Evolutionary conservation across 179 eudicot genomes (phyloP), one percentile per base, ranked within the genome.

Genomic region (Nepenthes alata): DNA sequence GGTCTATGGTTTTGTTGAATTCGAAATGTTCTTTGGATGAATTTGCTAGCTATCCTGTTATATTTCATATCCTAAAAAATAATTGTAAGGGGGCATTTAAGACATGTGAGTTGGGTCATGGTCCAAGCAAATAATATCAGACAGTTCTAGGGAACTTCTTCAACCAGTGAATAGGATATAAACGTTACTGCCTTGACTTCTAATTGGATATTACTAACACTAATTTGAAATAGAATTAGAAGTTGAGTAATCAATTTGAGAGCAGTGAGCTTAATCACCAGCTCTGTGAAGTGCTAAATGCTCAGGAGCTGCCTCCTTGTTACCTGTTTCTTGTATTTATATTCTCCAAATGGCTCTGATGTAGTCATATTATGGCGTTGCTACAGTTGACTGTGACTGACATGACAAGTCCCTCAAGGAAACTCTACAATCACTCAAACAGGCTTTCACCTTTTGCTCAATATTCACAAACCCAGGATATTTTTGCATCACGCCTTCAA

Each of bases 401-500:
- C 37, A 47, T 69, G 48, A 66, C 74, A 57, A 55, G 62, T 35
- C 71, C 73, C 55, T 68, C 80, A 38, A 74, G 69, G 69, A 82
- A 70, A 50, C 59, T 85, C 60, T 63, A 60, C 53, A 59, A 47
- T 57, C 80, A 71, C 12, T 60, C 82, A 8, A 81, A 47, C 55
- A 70, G 79, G 39, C 36, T 78, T 41, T 56, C 67, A 57, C 36
- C 83, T 34, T 75, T 64, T 58, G 83, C 91, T 51, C 83, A 76
- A 58, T 88, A 82, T 67, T 84, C 97, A 8, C 97, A 74, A 67
- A 36, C 96, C 38, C 83, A 72, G 67, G 96, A 84, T 72, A 52
- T 82, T 53, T 85, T 87, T 69, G 85, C 95, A 55, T 80, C 94
- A 10, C 85, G 85, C 62, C 77, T 91, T 52, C 96, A 85, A 81